Base-by-base conservation (phyloP, 257 asterid genomes). In the Rubia yunnanensis region DNA sequence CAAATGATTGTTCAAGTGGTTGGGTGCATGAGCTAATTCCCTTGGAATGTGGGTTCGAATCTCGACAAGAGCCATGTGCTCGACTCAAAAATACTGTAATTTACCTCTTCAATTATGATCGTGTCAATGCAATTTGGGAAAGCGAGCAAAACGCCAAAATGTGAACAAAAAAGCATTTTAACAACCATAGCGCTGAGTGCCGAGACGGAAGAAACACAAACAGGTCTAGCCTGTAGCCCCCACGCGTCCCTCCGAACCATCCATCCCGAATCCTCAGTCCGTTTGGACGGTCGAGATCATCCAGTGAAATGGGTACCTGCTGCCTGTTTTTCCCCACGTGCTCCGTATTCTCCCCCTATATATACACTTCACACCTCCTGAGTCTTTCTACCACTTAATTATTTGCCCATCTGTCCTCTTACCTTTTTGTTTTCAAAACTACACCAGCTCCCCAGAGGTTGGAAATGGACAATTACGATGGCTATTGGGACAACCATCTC, bases 401-500 rank as follows among this genome's bases (percentile, higher is more conserved):
- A 50, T 50, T 22, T 1, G 57, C 57, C 26, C 26, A 50, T 13
- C 44, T 6, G 44, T 10, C 44, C 44, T 36, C 44, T 36, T 10
- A 10, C 14, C 22, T 22, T n/a, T 15, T 48, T 48, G 54, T 22
- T 48, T 48, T n/a, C 23, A 48, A 10, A 10, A 4, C 23, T 17
- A 48, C 11, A 8, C 7, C 7, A 6, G 49, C 14, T 10, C 9
- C 3, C 17, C 13, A 13, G 4, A 10, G 53, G 17, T 3, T 0
- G 5, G 67, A 15, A 22, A 82, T 85, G 92, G 92, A 84, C 3
- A 76, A 9, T 70, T 35, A 68, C 15, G 84, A 77, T 53, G 92
- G 75, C 67, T 80, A 74, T 17, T 83, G 87, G 95, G 92, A 83
- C 59, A 77, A 88, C 60, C 84, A 77, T 52, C 78, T 78, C 81